Evolutionary conservation across 805 yeast species (phyloP).

Genomic region (Candida nitratophila): DNA sequence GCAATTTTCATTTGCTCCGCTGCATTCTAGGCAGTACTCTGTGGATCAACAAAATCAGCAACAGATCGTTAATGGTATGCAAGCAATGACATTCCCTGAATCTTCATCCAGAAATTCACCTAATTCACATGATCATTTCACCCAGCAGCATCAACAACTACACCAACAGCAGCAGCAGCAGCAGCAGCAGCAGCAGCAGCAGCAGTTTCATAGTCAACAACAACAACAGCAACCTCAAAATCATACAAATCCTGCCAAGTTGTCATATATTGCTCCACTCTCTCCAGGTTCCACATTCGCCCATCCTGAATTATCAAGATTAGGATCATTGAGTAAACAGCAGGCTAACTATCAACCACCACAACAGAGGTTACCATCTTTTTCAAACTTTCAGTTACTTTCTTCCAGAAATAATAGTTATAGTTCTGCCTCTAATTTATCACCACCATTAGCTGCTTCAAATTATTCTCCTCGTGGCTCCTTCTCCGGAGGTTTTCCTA

Average conservation of each 20-base stretch:
- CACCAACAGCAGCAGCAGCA: background rate
- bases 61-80: conserved; percentile 1
- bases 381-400: background rate
- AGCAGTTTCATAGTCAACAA: background rate
- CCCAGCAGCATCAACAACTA: background rate
- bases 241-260: background rate
- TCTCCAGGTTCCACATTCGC: background rate
- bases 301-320: background rate
- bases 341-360: background rate
- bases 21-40: background rate
- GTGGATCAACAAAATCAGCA: conserved; percentile 1
- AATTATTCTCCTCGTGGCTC: background rate
- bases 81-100: conserved; percentile 1
- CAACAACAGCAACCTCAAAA: background rate
- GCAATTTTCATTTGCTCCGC: background rate
- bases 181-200: background rate
- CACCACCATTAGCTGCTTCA: background rate
- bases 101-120: background rate
- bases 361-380: background rate
- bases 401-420: background rate
- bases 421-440: background rate
- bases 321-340: background rate
- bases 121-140: background rate
- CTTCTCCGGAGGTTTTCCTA: background rate
- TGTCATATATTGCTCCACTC: background rate